These are phyloP conservation scores for Triticum dicoccoides DNA, from an alignment of 176 grass and related monocot genomes.

Conservation along the genomic window DNA sequence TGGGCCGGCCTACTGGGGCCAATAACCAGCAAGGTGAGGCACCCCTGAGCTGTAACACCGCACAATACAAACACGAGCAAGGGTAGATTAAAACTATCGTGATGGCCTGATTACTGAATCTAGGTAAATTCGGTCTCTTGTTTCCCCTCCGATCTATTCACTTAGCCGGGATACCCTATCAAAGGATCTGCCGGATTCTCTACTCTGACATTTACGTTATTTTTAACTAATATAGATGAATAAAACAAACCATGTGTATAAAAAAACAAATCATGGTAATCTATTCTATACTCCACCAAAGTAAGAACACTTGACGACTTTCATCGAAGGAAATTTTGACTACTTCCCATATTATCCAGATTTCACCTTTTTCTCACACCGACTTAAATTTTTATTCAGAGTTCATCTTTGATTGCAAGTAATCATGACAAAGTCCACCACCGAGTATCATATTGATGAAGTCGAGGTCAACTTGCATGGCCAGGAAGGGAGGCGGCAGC, in stretches of 20 bases:
- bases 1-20: too few relatives aligned
- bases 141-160: too few relatives aligned
- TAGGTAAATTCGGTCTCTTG: too few relatives aligned
- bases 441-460: constrained; percentile 1
- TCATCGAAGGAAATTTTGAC: background rate
- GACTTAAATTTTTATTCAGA: background rate
- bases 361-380: background rate
- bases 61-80: too few relatives aligned
- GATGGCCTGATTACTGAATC: too few relatives aligned
- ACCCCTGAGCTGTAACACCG: too few relatives aligned
- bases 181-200: too few relatives aligned
- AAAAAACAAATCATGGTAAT: background rate
- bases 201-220: too few relatives aligned
- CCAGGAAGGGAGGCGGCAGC: background rate
- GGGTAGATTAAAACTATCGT: too few relatives aligned
- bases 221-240: too few relatives aligned
- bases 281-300: background rate
- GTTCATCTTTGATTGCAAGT: background rate
- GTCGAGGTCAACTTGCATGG: constrained; percentile 23
- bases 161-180: too few relatives aligned
- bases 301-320: background rate
- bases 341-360: background rate
- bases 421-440: constrained; percentile 7
- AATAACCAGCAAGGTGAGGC: too few relatives aligned
- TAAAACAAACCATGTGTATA: background rate